phyloP scores from a whole-genome alignment of 768 basidiomycete species.

The Hypholoma fasciculare region DNA sequence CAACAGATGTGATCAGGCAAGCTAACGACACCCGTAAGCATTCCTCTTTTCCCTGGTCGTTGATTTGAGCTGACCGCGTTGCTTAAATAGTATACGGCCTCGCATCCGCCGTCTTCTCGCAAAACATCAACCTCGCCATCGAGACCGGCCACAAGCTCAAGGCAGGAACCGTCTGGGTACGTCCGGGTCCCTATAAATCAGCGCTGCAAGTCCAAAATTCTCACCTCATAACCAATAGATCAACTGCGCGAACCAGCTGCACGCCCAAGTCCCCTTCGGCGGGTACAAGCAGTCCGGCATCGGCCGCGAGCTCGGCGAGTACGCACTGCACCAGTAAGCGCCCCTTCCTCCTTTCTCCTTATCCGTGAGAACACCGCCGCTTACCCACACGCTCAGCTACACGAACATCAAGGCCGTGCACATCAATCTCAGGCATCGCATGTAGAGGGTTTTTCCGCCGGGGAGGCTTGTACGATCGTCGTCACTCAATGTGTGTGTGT shows the following conservation, averaged over 20 bases:
- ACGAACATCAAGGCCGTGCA: conserved; percentile 62
- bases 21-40: conserved; percentile 47
- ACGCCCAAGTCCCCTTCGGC: conserved; percentile 62
- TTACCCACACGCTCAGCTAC: conserved; percentile 34
- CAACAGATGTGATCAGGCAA: conserved; percentile 66
- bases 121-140: conserved; percentile 70
- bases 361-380: too few species aligned
- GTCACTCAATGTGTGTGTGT: too few species aligned
- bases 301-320: conserved; percentile 69
- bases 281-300: conserved; percentile 77
- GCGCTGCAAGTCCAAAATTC: too few species aligned
- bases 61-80: conserved; percentile 58
- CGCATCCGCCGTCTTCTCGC: conserved; percentile 75
- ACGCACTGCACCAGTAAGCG: conserved; percentile 53
- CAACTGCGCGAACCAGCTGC: conserved; percentile 43
- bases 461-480: too few species aligned
- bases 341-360: too few species aligned
- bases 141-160: conserved; percentile 48
- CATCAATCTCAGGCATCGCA: conserved; percentile 45
- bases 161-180: conserved; percentile 74
- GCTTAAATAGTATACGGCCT: conserved; percentile 55
- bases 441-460: not conserved
- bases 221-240: conserved; percentile 24
- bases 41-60: conserved; percentile 38
- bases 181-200: not conserved